These are phyloP conservation scores for Grosmannia huntii DNA, from an alignment of 2,329 filamentous ascomycete genomes.

Conservation along the genomic window DNA sequence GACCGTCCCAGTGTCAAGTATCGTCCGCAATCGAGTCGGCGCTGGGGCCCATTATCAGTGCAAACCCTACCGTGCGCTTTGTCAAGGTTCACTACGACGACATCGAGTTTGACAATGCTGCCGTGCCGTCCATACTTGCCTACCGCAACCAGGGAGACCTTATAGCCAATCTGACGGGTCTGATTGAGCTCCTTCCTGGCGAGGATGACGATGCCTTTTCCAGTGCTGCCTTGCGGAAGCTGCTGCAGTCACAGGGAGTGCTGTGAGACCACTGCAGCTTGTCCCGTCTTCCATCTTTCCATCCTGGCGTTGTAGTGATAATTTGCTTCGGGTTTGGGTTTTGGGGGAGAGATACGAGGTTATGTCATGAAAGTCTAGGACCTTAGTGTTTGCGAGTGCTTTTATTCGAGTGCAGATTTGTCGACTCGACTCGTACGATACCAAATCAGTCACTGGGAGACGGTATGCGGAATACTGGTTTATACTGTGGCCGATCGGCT, in stretches of 20 bases:
- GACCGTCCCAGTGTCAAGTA: constrained; percentile 53
- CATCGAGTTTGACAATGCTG: constrained; percentile 84
- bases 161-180: constrained; percentile 77
- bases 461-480: background rate
- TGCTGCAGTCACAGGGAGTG: constrained; percentile 41
- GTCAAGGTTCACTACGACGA: constrained; percentile 84
- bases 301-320: background rate
- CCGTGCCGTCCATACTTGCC: constrained; percentile 75
- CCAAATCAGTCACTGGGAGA: background rate
- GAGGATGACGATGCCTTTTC: constrained; percentile 49
- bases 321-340: background rate
- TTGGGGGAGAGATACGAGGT: background rate
- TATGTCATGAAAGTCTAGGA: background rate
- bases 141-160: constrained; percentile 82
- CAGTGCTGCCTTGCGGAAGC: constrained; percentile 35
- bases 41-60: constrained; percentile 59
- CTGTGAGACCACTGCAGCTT: constrained; percentile 23
- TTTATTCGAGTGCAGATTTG: background rate
- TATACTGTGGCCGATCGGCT: background rate
- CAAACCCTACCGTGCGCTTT: constrained; percentile 64
- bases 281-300: background rate
- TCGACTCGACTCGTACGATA: background rate
- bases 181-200: constrained; percentile 74
- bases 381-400: background rate
- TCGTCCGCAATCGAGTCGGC: constrained; percentile 69